Percentiles rank a stretch among this genome's conserved stretches.
Conservation (phyloP, 257 asterid genomes). For the Jacaranda copaia region DNA sequence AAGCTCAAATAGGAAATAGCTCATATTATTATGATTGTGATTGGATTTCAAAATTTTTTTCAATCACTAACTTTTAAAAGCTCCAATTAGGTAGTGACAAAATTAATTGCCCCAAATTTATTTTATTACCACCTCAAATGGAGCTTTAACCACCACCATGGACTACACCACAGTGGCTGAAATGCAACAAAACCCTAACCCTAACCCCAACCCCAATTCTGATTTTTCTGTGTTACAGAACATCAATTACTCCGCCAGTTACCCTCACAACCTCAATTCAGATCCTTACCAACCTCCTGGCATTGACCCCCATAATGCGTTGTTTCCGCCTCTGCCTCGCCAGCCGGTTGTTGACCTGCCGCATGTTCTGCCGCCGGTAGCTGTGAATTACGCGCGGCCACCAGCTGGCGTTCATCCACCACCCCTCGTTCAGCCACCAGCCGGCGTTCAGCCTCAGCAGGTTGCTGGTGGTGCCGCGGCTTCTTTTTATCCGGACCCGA, state of each 20-base stretch:
- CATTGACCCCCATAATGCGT: conserved; percentile 28
- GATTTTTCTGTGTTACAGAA: conserved; percentile 7
- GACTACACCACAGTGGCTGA: conserved; percentile 26
- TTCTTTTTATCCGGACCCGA: conserved; percentile 45
- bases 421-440: too few species aligned
- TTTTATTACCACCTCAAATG: neutral
- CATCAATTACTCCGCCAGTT: conserved; percentile 26
- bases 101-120: neutral
- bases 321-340: conserved; percentile 34
- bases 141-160: conserved; percentile 33
- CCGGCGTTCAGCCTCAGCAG: conserved; percentile 30
- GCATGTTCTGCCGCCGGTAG: conserved; percentile 32
- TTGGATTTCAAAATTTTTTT: neutral
- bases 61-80: neutral
- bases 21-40: neutral
- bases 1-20: conserved; percentile 19
- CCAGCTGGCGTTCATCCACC: conserved; percentile 32
- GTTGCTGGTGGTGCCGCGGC: conserved; percentile 20
- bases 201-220: conserved; percentile 43
- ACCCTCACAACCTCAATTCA: conserved; percentile 12
- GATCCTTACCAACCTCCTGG: conserved; percentile 31
- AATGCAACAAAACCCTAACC: conserved; percentile 40
- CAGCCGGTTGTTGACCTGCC: conserved; percentile 54
- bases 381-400: conserved; percentile 42
- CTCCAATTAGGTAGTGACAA: too few species aligned